Percentiles rank a stretch among this genome's conserved stretches.
Evolutionary conservation across 345 rosid genomes (phyloP).

Genomic region (Odontarrhena argentea): DNA sequence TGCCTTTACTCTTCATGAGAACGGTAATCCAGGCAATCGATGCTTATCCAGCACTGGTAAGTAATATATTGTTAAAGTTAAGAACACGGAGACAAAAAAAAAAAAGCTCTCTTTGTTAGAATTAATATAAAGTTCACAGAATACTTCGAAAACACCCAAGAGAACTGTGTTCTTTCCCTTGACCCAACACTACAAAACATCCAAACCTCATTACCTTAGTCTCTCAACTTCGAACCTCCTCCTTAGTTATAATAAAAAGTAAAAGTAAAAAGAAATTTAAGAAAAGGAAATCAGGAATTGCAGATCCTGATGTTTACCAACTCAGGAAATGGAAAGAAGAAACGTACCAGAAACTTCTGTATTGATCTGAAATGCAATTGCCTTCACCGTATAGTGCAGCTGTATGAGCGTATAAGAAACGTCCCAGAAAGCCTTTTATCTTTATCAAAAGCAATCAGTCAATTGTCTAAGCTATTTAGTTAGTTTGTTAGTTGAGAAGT

Average conservation of each 20-base stretch:
- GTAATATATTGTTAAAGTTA: conserved; percentile 6
- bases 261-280: neutral
- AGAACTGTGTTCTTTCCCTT: conserved; percentile 11
- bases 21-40: conserved; percentile 97
- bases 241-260: neutral
- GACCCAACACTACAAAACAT: conserved; percentile 3
- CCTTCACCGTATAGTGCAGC: neutral
- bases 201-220: conserved; percentile 22
- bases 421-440: neutral
- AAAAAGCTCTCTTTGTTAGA: neutral
- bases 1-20: conserved; percentile 96
- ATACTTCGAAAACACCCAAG: conserved; percentile 2
- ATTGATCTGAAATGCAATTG: neutral
- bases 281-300: conserved; percentile 1
- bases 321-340: conserved; percentile 11
- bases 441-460: conserved; percentile 3
- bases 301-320: neutral
- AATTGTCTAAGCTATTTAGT: neutral
- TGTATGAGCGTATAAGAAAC: neutral
- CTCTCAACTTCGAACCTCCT: conserved; percentile 6
- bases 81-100: conserved; percentile 5
- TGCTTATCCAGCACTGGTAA: conserved; percentile 93
- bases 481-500: conserved; percentile 10
- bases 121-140: conserved; percentile 12
- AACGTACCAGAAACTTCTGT: neutral